Percentiles rank a stretch among this genome's conserved stretches.
These are phyloP conservation scores for Pseudohalonectria lignicola DNA, from an alignment of 2,329 filamentous ascomycete species.

Conservation along the genomic window DNA sequence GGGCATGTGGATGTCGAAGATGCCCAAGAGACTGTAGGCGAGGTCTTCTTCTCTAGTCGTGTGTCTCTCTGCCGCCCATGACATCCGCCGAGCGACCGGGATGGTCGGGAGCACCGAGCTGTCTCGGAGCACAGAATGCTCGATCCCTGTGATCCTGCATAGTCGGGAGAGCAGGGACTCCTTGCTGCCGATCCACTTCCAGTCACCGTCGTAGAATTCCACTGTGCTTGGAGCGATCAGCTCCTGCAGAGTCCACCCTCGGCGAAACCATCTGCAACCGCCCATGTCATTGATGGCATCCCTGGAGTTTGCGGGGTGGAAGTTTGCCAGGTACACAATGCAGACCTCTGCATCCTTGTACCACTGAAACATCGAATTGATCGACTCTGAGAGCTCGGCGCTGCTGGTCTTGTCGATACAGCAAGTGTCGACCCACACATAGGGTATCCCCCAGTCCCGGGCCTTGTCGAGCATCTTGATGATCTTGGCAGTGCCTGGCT, in stretches of 20 bases:
- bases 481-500: not conserved
- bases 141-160: not conserved
- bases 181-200: slow-evolving; percentile 7
- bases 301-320: not conserved
- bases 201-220: slow-evolving; percentile 6
- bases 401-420: slow-evolving; percentile 11
- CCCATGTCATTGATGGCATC: not conserved
- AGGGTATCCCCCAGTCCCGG: not conserved
- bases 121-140: not conserved
- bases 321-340: slow-evolving; percentile 5
- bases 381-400: slow-evolving; percentile 9
- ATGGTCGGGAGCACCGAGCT: not conserved
- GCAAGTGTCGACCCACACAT: slow-evolving; percentile 10
- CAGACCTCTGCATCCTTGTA: slow-evolving; percentile 7
- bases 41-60: not conserved
- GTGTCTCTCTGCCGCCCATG: not conserved
- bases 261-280: slow-evolving; percentile 7
- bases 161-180: not conserved
- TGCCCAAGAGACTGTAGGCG: slow-evolving; percentile 1
- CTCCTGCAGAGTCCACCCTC: slow-evolving; percentile 12
- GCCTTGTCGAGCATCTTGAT: not conserved
- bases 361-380: slow-evolving; percentile 11
- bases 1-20: slow-evolving; percentile 1
- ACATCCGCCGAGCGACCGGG: not conserved
- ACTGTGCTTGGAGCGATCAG: slow-evolving; percentile 7